Evolutionary conservation across 306 rosid genomes (phyloP).

Genomic region (Potentilla sterilis): DNA sequence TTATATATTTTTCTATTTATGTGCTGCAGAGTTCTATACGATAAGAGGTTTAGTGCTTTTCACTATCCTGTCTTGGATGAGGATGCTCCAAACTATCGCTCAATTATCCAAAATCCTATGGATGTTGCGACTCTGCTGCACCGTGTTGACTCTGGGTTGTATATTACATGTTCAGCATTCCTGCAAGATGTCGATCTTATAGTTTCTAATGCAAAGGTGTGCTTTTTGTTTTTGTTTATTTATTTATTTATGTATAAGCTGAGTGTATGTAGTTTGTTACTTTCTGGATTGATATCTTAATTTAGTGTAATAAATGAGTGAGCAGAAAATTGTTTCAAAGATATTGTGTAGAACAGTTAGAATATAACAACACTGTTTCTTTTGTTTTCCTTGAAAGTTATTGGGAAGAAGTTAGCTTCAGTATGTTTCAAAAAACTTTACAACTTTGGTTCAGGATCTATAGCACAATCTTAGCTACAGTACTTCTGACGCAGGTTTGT

Average conservation of each 20-base stretch:
- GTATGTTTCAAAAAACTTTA: not conserved
- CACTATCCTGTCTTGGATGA: constrained; percentile 93
- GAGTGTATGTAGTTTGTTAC: not conserved
- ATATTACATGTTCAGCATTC: constrained; percentile 69
- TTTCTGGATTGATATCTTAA: not conserved
- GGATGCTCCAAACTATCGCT: constrained; percentile 94
- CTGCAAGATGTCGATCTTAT: constrained; percentile 84
- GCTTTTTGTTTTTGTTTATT: constrained; percentile 26
- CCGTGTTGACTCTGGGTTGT: constrained; percentile 87
- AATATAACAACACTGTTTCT: not conserved
- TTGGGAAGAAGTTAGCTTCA: not conserved
- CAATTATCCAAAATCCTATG: constrained; percentile 90
- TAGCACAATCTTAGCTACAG: not conserved
- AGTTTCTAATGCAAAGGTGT: constrained; percentile 90
- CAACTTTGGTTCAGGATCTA: not conserved
- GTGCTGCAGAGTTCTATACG: constrained; percentile 76
- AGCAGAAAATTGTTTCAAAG: not conserved
- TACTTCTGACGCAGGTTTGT: not conserved
- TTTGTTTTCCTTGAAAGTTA: not conserved
- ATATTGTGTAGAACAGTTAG: not conserved
- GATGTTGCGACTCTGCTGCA: constrained; percentile 83
- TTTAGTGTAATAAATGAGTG: not conserved
- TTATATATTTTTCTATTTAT: constrained; percentile 13
- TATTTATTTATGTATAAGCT: not conserved
- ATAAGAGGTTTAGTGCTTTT: constrained; percentile 87